Conservation (phyloP, 169 alveolate genomes). For the Cryptosporidium canis region DNA sequence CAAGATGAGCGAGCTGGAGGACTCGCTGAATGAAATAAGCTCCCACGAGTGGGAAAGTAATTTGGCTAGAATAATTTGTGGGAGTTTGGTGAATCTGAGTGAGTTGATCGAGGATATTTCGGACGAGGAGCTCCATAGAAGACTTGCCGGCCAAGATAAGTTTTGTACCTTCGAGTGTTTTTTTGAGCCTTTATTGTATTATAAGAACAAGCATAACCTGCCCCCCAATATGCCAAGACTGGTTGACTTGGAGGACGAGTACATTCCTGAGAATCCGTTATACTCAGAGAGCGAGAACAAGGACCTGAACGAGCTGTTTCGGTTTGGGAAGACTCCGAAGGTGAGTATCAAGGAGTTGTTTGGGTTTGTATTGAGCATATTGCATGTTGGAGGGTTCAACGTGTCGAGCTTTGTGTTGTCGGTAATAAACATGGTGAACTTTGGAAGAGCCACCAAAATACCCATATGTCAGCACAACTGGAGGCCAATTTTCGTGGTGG, state of each 20-base stretch:
- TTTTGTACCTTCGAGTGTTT: constrained; percentile 37
- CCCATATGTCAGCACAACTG: constrained; percentile 60
- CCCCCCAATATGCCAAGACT: constrained; percentile 4
- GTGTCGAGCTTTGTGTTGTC: constrained; percentile 57
- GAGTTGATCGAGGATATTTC: constrained; percentile 10
- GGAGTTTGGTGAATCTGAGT: constrained; percentile 30
- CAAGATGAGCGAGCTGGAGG: constrained; percentile 12
- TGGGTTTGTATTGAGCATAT: constrained; percentile 45
- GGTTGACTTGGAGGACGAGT: background rate
- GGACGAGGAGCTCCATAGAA: constrained; percentile 9
- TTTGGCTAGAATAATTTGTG: constrained; percentile 57
- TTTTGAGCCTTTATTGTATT: constrained; percentile 45
- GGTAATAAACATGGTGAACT: constrained; percentile 9
- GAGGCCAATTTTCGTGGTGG: constrained; percentile 55
- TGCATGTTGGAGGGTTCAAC: constrained; percentile 53
- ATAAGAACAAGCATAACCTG: constrained; percentile 32
- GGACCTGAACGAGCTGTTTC: background rate
- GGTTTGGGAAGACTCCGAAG: constrained; percentile 48
- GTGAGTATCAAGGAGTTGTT: constrained; percentile 21
- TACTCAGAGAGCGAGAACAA: constrained; percentile 7
- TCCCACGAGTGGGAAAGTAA: constrained; percentile 64
- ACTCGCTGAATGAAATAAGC: constrained; percentile 12
- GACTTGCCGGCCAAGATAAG: background rate
- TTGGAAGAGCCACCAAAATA: background rate
- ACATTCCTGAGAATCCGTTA: background rate